Base-by-base conservation (phyloP, 2,329 filamentous ascomycete species). In the Neodidymelliopsis sp. region DNA sequence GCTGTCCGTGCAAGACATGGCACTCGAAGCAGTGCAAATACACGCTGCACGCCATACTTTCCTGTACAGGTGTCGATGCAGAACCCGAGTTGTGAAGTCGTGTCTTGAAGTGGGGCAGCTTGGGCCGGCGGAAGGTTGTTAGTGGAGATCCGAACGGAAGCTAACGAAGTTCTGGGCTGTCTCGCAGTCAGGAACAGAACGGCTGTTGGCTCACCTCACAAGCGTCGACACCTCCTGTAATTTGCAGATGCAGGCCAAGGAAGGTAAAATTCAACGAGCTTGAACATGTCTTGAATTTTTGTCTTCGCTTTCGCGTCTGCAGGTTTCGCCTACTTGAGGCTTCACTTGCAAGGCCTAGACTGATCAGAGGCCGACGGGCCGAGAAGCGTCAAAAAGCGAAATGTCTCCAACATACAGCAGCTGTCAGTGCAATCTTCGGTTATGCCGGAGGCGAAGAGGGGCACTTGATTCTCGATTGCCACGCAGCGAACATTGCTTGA, bases 201-300 rank as follows among this genome's bases (percentile, higher is more conserved):
- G 41, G 40, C 41, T 28, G 47, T 50, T 50, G 47, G 47, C 47
- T 50, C 30, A 29, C 40, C 37, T 31, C n/a, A 36, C 40, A 45
- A 40, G 47, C 47, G 47, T 45, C 47, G 47, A 45, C 47, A 50
- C 47, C 24, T 45, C 47, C 47, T 50, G 47, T 45, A 50, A 50
- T 50, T 50, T 50, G 40, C 40, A 40, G 16, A 44, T 44, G 47
- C 47, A 12, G 20, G 47, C 47, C 47, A 50, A 50, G 47, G 16
- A 45, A 29, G 40, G 44, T 40, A 44, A 50, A 35, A 40, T 18
- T 40, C 35, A 40, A 36, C 40, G 39, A 15, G 11, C 30, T 38
- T 39, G 40, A n/a, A 40, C 29, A 30, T 40, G 40, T 28, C 35
- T 36, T 15, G 27, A 11, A 16, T 9, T 30, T 31, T 29, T n/a